Evolutionary conservation across 2,329 filamentous ascomycete species (phyloP).

Genomic region (Sclerotinia minor): DNA sequence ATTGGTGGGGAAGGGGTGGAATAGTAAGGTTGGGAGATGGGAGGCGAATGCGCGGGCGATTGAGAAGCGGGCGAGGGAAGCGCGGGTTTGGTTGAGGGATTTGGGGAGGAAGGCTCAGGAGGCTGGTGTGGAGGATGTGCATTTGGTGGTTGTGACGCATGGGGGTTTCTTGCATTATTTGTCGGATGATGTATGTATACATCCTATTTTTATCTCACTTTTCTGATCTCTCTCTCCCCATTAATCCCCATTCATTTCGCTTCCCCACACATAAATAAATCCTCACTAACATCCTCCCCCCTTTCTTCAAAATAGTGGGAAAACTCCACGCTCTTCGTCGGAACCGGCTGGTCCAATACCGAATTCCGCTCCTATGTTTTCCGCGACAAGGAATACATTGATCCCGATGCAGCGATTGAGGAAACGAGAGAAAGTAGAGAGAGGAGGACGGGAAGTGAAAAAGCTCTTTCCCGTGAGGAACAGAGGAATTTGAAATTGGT

Average conservation of each 20-base stretch:
- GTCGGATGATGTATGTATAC: constrained; percentile 60
- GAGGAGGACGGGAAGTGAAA: constrained; percentile 34
- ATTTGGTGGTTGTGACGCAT: constrained; percentile 78
- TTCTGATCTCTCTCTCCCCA: neutral
- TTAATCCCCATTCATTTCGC: neutral
- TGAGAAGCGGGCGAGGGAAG: constrained; percentile 54
- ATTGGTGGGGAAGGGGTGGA: constrained; percentile 1
- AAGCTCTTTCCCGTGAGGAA: constrained; percentile 33
- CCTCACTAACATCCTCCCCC: neutral
- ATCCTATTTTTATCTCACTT: neutral
- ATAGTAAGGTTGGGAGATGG: constrained; percentile 38
- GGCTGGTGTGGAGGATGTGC: constrained; percentile 50
- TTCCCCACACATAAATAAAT: neutral
- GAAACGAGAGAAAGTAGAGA: constrained; percentile 38
- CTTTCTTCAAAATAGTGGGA: constrained; percentile 43
- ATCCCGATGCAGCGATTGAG: constrained; percentile 23
- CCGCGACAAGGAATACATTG: constrained; percentile 28
- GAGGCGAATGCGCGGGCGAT: constrained; percentile 38
- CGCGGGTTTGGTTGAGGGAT: constrained; percentile 58
- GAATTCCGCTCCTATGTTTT: constrained; percentile 40
- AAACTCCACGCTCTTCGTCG: constrained; percentile 44
- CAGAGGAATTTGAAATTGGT: constrained; percentile 34
- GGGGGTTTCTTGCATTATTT: constrained; percentile 83
- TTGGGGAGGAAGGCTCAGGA: constrained; percentile 32
- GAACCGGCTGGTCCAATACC: constrained; percentile 41